These are phyloP conservation scores for Calonectria pseudoturangicola DNA, from an alignment of 2,329 filamentous ascomycete species.

Conservation along the genomic window DNA sequence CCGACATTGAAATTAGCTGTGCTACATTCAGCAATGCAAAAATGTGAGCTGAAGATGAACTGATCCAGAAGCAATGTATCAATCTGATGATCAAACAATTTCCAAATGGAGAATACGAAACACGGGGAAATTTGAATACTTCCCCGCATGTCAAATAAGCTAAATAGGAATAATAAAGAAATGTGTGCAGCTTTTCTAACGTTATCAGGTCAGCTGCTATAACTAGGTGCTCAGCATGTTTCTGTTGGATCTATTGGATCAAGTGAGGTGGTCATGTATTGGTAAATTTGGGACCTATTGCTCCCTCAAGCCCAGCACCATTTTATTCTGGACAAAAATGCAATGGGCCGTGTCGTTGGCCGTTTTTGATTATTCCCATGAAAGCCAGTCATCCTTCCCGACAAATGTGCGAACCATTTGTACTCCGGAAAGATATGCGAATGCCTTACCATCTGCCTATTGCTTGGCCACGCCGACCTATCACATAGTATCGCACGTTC, in stretches of 20 bases:
- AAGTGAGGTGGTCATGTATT: too few relatives aligned
- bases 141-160: background rate
- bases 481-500: background rate
- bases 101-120: background rate
- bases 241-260: too few relatives aligned
- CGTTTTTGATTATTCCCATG: background rate
- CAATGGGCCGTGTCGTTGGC: too few relatives aligned
- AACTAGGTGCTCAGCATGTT: too few relatives aligned
- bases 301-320: too few relatives aligned
- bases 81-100: background rate
- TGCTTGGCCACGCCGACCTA: background rate
- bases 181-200: background rate
- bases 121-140: background rate
- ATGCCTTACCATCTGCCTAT: slow-evolving; percentile 8
- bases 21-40: too few relatives aligned
- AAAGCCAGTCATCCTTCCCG: background rate
- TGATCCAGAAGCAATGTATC: background rate
- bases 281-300: too few relatives aligned
- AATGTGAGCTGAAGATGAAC: background rate
- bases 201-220: too few relatives aligned
- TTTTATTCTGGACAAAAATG: too few relatives aligned
- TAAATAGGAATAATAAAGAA: background rate
- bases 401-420: background rate
- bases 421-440: too few relatives aligned
- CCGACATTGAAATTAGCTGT: too few relatives aligned